These are phyloP conservation scores for Bipolaris zeicola DNA, from an alignment of 2,329 filamentous ascomycete species.

Conservation along the genomic window DNA sequence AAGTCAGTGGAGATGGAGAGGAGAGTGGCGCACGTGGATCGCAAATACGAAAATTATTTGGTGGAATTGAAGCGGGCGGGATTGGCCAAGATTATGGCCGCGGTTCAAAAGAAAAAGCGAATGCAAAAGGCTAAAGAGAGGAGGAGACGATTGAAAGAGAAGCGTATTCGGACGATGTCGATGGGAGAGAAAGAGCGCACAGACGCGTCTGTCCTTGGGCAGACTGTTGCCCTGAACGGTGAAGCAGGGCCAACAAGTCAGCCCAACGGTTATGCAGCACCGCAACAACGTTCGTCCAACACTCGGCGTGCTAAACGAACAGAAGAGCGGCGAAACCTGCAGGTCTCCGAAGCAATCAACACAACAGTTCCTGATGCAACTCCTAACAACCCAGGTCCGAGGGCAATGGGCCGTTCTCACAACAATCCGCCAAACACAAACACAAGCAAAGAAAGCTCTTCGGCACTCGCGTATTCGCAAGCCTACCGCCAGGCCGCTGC, in stretches of 20 bases:
- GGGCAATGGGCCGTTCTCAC: background rate
- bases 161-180: slow-evolving; percentile 18
- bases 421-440: slow-evolving; percentile 8
- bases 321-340: slow-evolving; percentile 18
- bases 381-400: background rate
- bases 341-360: slow-evolving; percentile 5
- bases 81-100: slow-evolving; percentile 27
- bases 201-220: slow-evolving; percentile 5
- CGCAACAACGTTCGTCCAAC: slow-evolving; percentile 25
- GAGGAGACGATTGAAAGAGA: slow-evolving; percentile 32
- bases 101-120: slow-evolving; percentile 33
- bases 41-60: slow-evolving; percentile 23
- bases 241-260: slow-evolving; percentile 5
- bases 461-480: slow-evolving; percentile 28
- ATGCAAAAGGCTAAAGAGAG: slow-evolving; percentile 27
- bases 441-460: slow-evolving; percentile 3
- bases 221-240: background rate
- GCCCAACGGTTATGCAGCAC: slow-evolving; percentile 10
- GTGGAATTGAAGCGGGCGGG: slow-evolving; percentile 27
- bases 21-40: slow-evolving; percentile 24
- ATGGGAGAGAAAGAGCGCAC: slow-evolving; percentile 8
- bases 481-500: slow-evolving; percentile 27
- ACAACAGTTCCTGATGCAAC: background rate
- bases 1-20: slow-evolving; percentile 43
- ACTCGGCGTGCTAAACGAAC: slow-evolving; percentile 25